These are phyloP conservation scores for Crucibulum parvulum DNA, from an alignment of 1,284 basidiomycete species.

Conservation along the genomic window DNA sequence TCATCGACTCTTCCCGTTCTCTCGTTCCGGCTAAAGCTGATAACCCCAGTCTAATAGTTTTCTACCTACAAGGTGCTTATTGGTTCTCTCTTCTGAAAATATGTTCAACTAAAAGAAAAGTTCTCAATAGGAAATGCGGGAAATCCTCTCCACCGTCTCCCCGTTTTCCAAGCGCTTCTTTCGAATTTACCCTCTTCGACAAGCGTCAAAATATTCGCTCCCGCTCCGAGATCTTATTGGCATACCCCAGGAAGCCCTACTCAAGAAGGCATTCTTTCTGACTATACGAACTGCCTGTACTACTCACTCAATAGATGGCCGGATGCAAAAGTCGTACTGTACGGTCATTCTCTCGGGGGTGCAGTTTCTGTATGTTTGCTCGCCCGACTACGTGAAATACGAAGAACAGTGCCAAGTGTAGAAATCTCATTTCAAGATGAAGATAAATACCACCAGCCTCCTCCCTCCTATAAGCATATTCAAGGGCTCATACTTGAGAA, in stretches of 20 bases:
- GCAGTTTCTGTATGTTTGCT: slow-evolving; percentile 49
- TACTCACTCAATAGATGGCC: slow-evolving; percentile 40
- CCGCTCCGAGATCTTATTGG: slow-evolving; percentile 35
- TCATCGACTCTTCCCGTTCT: slow-evolving; percentile 10
- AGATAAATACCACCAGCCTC: background rate
- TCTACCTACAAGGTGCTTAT: slow-evolving; percentile 29
- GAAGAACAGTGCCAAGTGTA: background rate
- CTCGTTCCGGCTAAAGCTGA: slow-evolving; percentile 1
- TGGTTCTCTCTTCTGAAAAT: background rate
- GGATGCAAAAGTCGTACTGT: slow-evolving; percentile 42
- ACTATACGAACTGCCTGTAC: slow-evolving; percentile 43
- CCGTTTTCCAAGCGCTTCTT: slow-evolving; percentile 46
- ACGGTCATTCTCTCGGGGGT: slow-evolving; percentile 59
- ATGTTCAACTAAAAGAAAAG: background rate
- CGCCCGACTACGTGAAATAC: slow-evolving; percentile 14
- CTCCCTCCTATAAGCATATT: slow-evolving; percentile 22
- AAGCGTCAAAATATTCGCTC: slow-evolving; percentile 29
- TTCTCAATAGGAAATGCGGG: slow-evolving; percentile 52
- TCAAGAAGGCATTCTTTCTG: slow-evolving; percentile 43
- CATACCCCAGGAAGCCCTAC: slow-evolving; percentile 38
- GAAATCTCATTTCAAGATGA: background rate
- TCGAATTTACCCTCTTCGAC: background rate
- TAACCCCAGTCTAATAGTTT: slow-evolving; percentile 12
- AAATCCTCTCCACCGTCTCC: slow-evolving; percentile 53
- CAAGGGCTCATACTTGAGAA: slow-evolving; percentile 56